These are phyloP conservation scores for Cavenderia fasciculata DNA, from an alignment of 78 protist species.

Conservation along the genomic window DNA sequence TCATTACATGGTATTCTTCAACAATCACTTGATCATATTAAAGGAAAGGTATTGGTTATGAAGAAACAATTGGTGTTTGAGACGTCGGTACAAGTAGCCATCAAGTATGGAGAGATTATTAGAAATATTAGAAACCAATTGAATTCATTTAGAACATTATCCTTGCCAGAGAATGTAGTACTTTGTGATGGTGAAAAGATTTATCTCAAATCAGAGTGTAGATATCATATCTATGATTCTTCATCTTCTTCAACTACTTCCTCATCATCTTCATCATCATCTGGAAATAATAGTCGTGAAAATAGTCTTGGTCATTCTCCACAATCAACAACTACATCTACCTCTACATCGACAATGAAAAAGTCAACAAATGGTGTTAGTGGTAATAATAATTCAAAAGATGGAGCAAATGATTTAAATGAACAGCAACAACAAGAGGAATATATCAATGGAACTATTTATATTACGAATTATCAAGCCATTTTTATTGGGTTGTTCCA, in stretches of 20 bases:
- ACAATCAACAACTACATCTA: background rate
- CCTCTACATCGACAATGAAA: background rate
- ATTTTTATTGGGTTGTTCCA: constrained; percentile 34
- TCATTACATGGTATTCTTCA: constrained; percentile 35
- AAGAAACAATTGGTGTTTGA: constrained; percentile 42
- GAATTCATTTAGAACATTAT: constrained; percentile 53
- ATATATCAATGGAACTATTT: constrained; percentile 23
- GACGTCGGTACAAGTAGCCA: background rate
- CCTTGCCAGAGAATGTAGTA: constrained; percentile 36
- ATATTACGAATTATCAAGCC: constrained; percentile 52
- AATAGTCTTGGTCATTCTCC: too few species aligned
- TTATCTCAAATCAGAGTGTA: constrained; percentile 56
- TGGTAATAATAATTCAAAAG: background rate
- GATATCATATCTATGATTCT: constrained; percentile 53
- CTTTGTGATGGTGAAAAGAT: constrained; percentile 57
- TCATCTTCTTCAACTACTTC: too few species aligned
- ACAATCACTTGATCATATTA: constrained; percentile 50
- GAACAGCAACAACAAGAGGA: constrained; percentile 70
- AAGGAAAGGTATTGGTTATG: constrained; percentile 16
- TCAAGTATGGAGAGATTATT: constrained; percentile 45
- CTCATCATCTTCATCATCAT: too few species aligned
- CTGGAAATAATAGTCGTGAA: too few species aligned
- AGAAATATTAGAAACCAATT: constrained; percentile 70
- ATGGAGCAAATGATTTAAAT: background rate
- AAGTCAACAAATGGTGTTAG: background rate